Evolutionary conservation across 208 protist species (phyloP).

Genomic region (Crithidia bombi): DNA sequence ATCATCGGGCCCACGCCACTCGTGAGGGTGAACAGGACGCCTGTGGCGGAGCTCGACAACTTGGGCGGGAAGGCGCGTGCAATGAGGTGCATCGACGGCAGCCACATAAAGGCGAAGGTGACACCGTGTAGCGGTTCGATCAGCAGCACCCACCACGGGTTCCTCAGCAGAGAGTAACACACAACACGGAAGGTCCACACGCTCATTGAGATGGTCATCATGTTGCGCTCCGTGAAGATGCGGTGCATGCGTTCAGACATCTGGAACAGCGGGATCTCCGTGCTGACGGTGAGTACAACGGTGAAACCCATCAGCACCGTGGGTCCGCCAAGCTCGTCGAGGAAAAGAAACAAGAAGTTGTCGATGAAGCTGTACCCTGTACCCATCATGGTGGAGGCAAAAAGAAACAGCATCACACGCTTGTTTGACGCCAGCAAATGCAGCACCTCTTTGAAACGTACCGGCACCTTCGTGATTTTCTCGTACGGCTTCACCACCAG

Average conservation of each 20-base stretch:
- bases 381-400: constrained; percentile 55
- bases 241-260: constrained; percentile 40
- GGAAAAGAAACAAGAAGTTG: constrained; percentile 70
- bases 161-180: constrained; percentile 61
- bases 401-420: constrained; percentile 50
- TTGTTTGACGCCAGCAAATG: constrained; percentile 29
- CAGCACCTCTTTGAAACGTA: constrained; percentile 46
- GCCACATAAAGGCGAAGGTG: constrained; percentile 75
- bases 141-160: constrained; percentile 67
- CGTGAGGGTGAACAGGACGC: constrained; percentile 55
- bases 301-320: constrained; percentile 60
- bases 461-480: constrained; percentile 28
- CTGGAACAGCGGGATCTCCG: constrained; percentile 80
- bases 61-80: constrained; percentile 46
- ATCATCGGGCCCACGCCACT: constrained; percentile 59
- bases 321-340: constrained; percentile 44
- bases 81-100: constrained; percentile 50
- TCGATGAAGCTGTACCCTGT: constrained; percentile 63
- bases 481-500: constrained; percentile 40
- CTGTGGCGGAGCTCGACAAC: constrained; percentile 59
- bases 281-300: constrained; percentile 60
- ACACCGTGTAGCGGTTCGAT: constrained; percentile 79
- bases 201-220: constrained; percentile 62
- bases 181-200: constrained; percentile 57
- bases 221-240: constrained; percentile 46